Evolutionary conservation across 148 eudicot genomes (phyloP).

Genomic region (Silene latifolia): DNA sequence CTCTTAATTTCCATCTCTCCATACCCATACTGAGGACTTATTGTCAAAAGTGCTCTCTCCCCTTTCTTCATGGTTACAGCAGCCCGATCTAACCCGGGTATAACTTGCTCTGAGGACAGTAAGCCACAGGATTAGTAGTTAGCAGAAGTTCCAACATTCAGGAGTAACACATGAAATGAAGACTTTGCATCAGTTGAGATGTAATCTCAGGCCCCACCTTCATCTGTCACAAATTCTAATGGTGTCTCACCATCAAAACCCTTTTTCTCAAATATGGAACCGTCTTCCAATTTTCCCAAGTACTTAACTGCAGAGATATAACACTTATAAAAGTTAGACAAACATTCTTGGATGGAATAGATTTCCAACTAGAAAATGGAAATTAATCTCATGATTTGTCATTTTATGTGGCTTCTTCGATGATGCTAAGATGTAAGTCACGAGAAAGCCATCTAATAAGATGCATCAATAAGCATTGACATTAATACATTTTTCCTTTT

Average conservation of each 20-base stretch:
- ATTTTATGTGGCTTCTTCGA: too few relatives aligned
- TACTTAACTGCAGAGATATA: constrained; percentile 45
- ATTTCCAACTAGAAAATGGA: too few relatives aligned
- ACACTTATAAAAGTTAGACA: too few relatives aligned
- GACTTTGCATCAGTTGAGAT: neutral
- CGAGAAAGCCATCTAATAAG: too few relatives aligned
- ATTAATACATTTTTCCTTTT: too few relatives aligned
- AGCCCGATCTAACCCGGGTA: constrained; percentile 60
- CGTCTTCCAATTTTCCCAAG: constrained; percentile 55
- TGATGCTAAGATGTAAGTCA: too few relatives aligned
- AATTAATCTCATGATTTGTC: too few relatives aligned
- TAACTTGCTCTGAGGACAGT: constrained; percentile 47
- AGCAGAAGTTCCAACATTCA: neutral
- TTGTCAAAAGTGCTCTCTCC: constrained; percentile 50
- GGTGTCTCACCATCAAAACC: constrained; percentile 54
- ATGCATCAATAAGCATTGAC: too few relatives aligned
- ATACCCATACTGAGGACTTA: constrained; percentile 54
- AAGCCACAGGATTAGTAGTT: constrained; percentile 12
- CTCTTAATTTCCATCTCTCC: constrained; percentile 41
- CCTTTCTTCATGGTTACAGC: constrained; percentile 58
- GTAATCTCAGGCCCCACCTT: constrained; percentile 42
- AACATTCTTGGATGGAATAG: too few relatives aligned
- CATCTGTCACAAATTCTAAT: constrained; percentile 54
- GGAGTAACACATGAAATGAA: neutral
- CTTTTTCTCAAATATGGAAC: constrained; percentile 51